These are phyloP conservation scores for Ilyonectria robusta DNA, from an alignment of 2,329 filamentous ascomycete species.

Conservation along the genomic window DNA sequence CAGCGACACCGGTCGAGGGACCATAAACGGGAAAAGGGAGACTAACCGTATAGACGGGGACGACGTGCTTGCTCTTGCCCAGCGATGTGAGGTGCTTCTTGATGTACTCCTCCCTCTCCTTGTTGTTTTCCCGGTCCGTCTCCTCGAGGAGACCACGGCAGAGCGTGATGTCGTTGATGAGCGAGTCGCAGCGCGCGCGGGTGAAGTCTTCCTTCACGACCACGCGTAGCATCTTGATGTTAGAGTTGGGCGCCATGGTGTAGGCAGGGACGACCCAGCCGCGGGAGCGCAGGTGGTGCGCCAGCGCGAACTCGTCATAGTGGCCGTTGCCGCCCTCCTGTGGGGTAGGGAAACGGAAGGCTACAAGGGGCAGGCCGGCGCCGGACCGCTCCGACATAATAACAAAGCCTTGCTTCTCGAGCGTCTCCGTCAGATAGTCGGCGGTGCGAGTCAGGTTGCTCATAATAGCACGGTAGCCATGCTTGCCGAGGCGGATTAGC, in stretches of 20 bases:
- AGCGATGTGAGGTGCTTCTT: slow-evolving; percentile 67
- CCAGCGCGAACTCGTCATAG: slow-evolving; percentile 83
- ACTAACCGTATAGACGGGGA: slow-evolving; percentile 62
- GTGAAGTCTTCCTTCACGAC: slow-evolving; percentile 95
- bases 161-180: slow-evolving; percentile 85
- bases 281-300: slow-evolving; percentile 87
- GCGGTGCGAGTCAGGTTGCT: slow-evolving; percentile 90
- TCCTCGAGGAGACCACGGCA: slow-evolving; percentile 79
- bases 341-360: slow-evolving; percentile 80
- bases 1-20: no score
- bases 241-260: slow-evolving; percentile 95
- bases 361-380: slow-evolving; percentile 87
- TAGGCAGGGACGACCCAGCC: slow-evolving; percentile 97
- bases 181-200: slow-evolving; percentile 82
- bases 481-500: slow-evolving; percentile 93
- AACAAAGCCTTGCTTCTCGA: slow-evolving; percentile 83
- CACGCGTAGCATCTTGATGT: slow-evolving; percentile 91
- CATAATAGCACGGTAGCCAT: slow-evolving; percentile 94
- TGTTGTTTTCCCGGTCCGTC: slow-evolving; percentile 80
- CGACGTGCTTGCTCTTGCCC: slow-evolving; percentile 68
- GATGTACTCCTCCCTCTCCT: slow-evolving; percentile 78
- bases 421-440: slow-evolving; percentile 84
- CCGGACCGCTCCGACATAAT: slow-evolving; percentile 89
- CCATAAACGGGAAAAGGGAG: no score
- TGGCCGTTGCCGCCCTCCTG: slow-evolving; percentile 63